Percentiles rank a stretch among this genome's conserved stretches.
Evolutionary conservation across 306 rosid genomes (phyloP).

Genomic region (Trifolium fragiferum): DNA sequence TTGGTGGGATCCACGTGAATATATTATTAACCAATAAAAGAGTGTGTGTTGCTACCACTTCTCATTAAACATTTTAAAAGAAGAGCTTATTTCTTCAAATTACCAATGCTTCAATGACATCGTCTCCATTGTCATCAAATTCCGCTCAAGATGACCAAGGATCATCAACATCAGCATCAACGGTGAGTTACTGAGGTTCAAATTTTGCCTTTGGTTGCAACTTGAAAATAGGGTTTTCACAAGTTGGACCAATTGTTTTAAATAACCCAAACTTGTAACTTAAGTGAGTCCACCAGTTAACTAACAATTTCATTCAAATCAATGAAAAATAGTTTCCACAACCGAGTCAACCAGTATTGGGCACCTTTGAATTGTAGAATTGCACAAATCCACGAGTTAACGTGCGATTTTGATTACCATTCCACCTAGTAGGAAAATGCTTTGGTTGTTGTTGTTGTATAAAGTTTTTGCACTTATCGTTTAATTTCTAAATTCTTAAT

Average conservation of each 20-base stretch:
- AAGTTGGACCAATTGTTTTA: background rate
- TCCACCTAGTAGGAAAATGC: background rate
- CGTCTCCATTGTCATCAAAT: background rate
- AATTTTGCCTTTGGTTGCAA: background rate
- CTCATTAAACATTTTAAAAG: background rate
- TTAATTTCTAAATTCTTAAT: background rate
- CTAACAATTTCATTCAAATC: background rate
- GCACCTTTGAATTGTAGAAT: background rate
- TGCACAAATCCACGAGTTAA: background rate
- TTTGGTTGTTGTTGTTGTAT: constrained; percentile 5
- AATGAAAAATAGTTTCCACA: background rate
- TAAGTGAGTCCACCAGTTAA: background rate
- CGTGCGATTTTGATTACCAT: background rate
- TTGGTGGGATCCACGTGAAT: too few relatives aligned
- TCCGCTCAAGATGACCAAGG: background rate
- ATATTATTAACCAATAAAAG: too few relatives aligned
- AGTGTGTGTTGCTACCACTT: too few relatives aligned
- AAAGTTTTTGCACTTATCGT: constrained; percentile 8
- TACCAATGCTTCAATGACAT: background rate
- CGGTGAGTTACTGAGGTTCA: background rate
- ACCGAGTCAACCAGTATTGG: background rate
- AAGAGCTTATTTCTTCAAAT: background rate
- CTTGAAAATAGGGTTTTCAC: background rate
- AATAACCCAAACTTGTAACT: background rate
- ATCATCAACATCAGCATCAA: background rate